phyloP scores from a whole-genome alignment of 495 filamentous ascomycete species.

The Aspergillus campestris region DNA sequence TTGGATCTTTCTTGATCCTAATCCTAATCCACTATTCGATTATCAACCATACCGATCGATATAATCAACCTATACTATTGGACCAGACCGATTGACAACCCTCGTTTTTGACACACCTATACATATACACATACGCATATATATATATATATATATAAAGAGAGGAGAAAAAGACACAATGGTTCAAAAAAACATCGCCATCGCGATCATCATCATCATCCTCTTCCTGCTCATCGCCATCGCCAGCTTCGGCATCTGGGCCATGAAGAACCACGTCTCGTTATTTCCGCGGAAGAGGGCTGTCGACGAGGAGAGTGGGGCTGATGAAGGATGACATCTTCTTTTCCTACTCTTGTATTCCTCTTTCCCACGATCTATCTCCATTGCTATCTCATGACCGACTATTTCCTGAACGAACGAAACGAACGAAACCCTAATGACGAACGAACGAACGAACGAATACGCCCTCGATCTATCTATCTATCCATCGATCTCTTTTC shows the following conservation, averaged over 20 bases:
- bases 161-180: constrained; percentile 15
- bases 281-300: constrained; percentile 29
- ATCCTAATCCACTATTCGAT: too few species aligned
- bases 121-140: too few species aligned
- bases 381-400: neutral
- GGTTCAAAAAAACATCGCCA: constrained; percentile 66
- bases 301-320: constrained; percentile 34
- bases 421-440: too few species aligned
- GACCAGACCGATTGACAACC: neutral
- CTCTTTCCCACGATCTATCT: neutral
- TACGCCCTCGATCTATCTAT: too few species aligned
- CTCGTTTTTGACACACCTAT: too few species aligned
- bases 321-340: constrained; percentile 17
- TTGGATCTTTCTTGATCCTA: too few species aligned
- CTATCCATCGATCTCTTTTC: too few species aligned
- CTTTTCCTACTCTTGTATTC: neutral
- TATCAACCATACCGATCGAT: too few species aligned
- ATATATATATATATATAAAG: too few species aligned
- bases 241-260: constrained; percentile 62
- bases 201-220: constrained; percentile 75
- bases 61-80: neutral
- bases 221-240: constrained; percentile 65
- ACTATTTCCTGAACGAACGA: neutral
- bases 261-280: constrained; percentile 34
- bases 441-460: too few species aligned